Conservation (phyloP, 495 filamentous ascomycete species). For the Trypethelium eluteriae region DNA sequence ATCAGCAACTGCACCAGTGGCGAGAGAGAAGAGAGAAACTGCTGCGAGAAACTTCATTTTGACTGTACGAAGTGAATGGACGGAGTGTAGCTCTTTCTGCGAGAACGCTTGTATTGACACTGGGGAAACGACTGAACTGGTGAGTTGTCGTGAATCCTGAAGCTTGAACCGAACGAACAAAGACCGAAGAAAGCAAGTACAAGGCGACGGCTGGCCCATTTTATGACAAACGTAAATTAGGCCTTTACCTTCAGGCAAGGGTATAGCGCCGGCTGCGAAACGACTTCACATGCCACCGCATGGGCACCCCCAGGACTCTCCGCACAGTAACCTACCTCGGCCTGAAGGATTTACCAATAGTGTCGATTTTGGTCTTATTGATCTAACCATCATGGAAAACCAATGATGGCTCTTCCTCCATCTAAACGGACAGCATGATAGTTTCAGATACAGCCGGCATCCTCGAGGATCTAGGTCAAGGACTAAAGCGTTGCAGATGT, state of each 20-base stretch:
- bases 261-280: neutral
- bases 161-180: neutral
- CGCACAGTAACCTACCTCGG: constrained; percentile 11
- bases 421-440: neutral
- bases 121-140: constrained; percentile 7
- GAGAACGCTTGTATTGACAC: neutral
- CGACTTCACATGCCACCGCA: constrained; percentile 10
- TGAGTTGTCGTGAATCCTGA: constrained; percentile 2
- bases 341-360: constrained; percentile 11
- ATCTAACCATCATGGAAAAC: neutral
- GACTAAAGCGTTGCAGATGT: neutral
- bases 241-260: neutral
- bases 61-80: neutral
- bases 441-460: neutral
- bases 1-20: constrained; percentile 10
- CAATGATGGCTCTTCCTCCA: neutral
- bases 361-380: constrained; percentile 1
- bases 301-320: constrained; percentile 1
- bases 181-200: neutral
- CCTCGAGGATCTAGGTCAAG: neutral
- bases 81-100: neutral
- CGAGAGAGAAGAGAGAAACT: constrained; percentile 6
- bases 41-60: constrained; percentile 10
- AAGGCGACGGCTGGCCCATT: neutral
- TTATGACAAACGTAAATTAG: constrained; percentile 12